A percentile compares a stretch with the other conserved stretches of the same genome.
Evolutionary conservation across 192 early-diverging fungal species (phyloP).

Genomic region (Dimargaris xerosporica): DNA sequence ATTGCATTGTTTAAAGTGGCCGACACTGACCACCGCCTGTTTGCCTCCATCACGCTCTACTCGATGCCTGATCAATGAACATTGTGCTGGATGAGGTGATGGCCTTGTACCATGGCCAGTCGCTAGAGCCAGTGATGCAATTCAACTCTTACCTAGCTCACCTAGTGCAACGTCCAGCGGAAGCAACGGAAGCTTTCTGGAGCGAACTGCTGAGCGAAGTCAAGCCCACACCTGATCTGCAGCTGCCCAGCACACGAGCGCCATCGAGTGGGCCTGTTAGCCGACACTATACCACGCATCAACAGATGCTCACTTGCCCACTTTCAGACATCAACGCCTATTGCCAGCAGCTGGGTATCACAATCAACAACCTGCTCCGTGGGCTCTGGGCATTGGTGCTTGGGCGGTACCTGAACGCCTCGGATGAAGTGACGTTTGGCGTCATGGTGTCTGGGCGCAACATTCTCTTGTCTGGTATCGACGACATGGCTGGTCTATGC

Average conservation of each 20-base stretch:
- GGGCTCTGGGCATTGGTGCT: constrained; percentile 2
- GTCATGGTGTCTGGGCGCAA: constrained; percentile 3
- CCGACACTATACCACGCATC: too few relatives aligned
- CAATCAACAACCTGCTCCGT: constrained; percentile 3
- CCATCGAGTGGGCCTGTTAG: too few relatives aligned
- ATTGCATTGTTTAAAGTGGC: neutral
- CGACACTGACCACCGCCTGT: neutral
- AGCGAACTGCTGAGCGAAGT: neutral
- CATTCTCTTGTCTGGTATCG: constrained; percentile 4
- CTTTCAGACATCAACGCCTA: neutral
- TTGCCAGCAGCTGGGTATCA: neutral
- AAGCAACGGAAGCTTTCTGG: neutral
- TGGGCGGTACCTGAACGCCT: neutral
- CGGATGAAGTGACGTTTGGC: constrained; percentile 7
- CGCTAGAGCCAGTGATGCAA: neutral
- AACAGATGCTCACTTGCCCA: too few relatives aligned
- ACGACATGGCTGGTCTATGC: constrained; percentile 4
- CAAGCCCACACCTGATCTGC: neutral
- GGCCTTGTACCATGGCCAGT: neutral
- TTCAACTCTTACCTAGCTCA: neutral
- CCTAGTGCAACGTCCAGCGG: neutral
- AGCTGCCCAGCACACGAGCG: neutral
- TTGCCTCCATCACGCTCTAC: neutral
- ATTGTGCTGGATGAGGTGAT: neutral
- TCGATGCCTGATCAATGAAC: neutral